These are phyloP conservation scores for Mycena floridula DNA, from an alignment of 768 basidiomycete genomes.

Conservation along the genomic window DNA sequence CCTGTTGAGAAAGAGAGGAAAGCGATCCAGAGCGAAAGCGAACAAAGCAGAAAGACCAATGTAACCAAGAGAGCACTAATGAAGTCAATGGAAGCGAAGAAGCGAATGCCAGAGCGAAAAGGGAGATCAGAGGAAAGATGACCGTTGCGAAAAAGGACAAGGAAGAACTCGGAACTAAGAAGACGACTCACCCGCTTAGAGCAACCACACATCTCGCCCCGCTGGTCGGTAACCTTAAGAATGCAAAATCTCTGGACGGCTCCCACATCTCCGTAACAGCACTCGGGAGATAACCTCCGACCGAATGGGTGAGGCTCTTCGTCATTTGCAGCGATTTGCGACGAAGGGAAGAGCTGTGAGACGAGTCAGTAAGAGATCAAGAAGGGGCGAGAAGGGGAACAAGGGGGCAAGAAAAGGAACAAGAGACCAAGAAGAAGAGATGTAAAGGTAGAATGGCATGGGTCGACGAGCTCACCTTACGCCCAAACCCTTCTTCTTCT, in stretches of 20 bases:
- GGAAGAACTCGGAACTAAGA: neutral
- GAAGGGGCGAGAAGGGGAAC: too few species aligned
- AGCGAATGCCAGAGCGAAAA: too few species aligned
- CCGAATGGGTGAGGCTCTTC: constrained; percentile 64
- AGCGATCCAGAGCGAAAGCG: neutral
- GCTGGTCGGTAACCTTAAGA: constrained; percentile 70
- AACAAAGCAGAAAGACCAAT: constrained; percentile 1
- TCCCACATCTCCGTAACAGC: constrained; percentile 96
- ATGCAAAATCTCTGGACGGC: constrained; percentile 91
- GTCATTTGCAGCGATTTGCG: constrained; percentile 71
- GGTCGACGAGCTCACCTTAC: too few species aligned
- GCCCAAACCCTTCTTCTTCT: constrained; percentile 57
- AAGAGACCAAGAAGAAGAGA: too few species aligned
- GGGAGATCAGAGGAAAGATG: too few species aligned
- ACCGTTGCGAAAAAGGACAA: neutral
- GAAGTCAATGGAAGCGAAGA: too few species aligned
- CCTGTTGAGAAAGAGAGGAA: neutral
- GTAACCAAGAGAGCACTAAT: too few species aligned
- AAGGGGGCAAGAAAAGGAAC: too few species aligned
- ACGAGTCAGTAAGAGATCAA: constrained; percentile 3
- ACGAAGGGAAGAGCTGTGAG: constrained; percentile 30
- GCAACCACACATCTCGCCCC: constrained; percentile 86
- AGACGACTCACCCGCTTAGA: constrained; percentile 65
- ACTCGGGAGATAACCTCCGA: constrained; percentile 83
- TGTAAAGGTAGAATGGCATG: too few species aligned